Evolutionary conservation across 2,329 filamentous ascomycete genomes (phyloP), one percentile per base, ranked within the genome.

Genomic region (Fusarium tricinctum): DNA sequence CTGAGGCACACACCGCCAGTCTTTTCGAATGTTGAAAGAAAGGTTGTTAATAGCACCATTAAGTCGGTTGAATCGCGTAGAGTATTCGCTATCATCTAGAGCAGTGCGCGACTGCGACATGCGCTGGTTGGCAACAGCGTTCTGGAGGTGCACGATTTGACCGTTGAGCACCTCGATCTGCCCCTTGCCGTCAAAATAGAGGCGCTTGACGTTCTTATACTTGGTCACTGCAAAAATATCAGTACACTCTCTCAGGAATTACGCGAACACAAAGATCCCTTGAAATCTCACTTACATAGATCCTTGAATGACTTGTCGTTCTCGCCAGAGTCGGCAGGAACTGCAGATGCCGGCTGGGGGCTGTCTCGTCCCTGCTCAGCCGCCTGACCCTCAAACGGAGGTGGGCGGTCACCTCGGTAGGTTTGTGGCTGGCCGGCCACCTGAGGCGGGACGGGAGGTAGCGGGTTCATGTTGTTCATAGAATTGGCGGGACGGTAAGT

Each of bases 201-300:
- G 92, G 57, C 94, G 90, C 83, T 99, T 99, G 59, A 99, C 95
- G 77, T 97, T 97, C 78, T 97, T 97, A 78, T 99, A 99, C 82
- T 99, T 99, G 71, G 89, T 89, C 75, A 96, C 94, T 97, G 68
- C 52, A 75, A 22, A 80, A 44, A 44, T 6, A 66, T 70, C 28
- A 67, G 58, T 48, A 53, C 47, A 43, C 42, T 33, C n/a, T 53
- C 15, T 23, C 13, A 33, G 9, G 8, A 38, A n/a, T 9, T 6
- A 38, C 17, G 8, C 35, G 17, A n/a, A 38, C 35, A n/a, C 35
- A 38, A n/a, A 17, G 35, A 38, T 19, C 8, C 15, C n/a, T 19
- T n/a, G 14, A 28, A 28, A 40, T 63, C 63, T 60, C 38, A 78
- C 83, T 67, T 82, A 89, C 86, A 77, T 45, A 89, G 75, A 54